Evolutionary conservation across 192 early-diverging fungal species (phyloP), one percentile per base, ranked within the genome.

Genomic region (Dispira parvispora): DNA sequence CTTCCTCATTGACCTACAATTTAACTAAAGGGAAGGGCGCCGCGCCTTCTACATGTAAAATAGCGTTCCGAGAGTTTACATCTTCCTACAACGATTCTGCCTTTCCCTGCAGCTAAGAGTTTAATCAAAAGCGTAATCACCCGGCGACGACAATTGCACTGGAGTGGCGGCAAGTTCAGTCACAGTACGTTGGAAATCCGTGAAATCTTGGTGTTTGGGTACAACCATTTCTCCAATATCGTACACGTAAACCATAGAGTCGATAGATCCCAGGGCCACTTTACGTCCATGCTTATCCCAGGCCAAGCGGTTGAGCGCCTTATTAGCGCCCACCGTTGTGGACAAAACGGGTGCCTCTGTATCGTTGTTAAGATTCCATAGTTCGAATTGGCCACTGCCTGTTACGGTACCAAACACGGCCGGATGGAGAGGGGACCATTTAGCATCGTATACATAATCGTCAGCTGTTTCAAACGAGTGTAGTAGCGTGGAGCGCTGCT

Each of bases 401-500:
- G 98, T 93, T 3, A 90, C 91, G 1, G 84, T 80, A 18, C 83
- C 94, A 78, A 99, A 98, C 42, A 98, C 63, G 0, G 94, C 83
- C 9, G 96, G 96, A 68, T 97, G 94, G n/a, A 78, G 74, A 2
- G 96, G 95, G 20, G 91, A 94, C 96, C 96, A 99, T 69, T 88
- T 86, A 13, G 90, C 95, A 70, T 99, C 96, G 69, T 88, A 94
- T 21, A 99, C 94, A 71, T 96, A 97, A 75, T 99, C 95, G 67
- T 93, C 87, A 11, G 89, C 80, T 25, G 86, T 80, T 54, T 96
- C 91, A 70, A 99, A 98, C 11, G 88, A 88, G 67, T 88, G 82
- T 58, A 99, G 68, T 6, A 77, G 78, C 25, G 83, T 74, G 26
- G 84, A 8, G 69, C 65, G n/a, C 47, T 57, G 8, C 64, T 63